Evolutionary conservation across 139 green algal species (phyloP).

Genomic region (Chlamydomonas sp.): DNA sequence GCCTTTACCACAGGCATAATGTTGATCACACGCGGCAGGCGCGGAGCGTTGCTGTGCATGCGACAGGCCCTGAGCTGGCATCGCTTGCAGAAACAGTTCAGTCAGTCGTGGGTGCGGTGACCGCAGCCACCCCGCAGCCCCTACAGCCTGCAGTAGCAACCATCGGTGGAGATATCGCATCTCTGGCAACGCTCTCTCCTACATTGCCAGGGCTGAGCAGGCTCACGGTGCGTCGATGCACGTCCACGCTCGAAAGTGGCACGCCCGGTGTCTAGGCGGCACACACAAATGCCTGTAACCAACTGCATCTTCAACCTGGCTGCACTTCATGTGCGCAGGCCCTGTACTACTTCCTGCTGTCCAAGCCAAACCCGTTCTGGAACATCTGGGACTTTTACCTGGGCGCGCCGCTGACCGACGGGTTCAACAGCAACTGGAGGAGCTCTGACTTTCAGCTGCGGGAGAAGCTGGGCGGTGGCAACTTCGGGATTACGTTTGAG

Average conservation of each 20-base stretch:
- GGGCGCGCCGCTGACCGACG: slow-evolving; percentile 57
- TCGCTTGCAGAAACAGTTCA: slow-evolving; percentile 32
- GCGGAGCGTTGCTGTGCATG: background rate
- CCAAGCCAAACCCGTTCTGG: slow-evolving; percentile 62
- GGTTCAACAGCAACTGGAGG: slow-evolving; percentile 54
- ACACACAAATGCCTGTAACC: background rate
- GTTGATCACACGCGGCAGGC: background rate
- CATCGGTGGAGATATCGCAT: slow-evolving; percentile 49
- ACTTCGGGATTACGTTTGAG: slow-evolving; percentile 88
- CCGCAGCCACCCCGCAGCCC: slow-evolving; percentile 9
- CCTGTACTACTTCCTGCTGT: slow-evolving; percentile 68
- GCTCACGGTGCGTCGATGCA: slow-evolving; percentile 36
- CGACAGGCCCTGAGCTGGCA: slow-evolving; percentile 25
- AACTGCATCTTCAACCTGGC: background rate
- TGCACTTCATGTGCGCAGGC: slow-evolving; percentile 35
- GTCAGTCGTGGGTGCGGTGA: slow-evolving; percentile 20
- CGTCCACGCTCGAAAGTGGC: background rate
- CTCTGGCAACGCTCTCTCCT: slow-evolving; percentile 39
- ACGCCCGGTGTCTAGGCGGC: no score
- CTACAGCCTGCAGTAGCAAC: slow-evolving; percentile 45
- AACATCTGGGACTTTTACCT: slow-evolving; percentile 88
- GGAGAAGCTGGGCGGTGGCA: slow-evolving; percentile 85
- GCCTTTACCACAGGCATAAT: no score
- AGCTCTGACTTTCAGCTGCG: slow-evolving; percentile 59
- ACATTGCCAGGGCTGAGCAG: slow-evolving; percentile 45